Conservation (phyloP, 1,284 basidiomycete species). For the Cryptococcus sp. region DNA sequence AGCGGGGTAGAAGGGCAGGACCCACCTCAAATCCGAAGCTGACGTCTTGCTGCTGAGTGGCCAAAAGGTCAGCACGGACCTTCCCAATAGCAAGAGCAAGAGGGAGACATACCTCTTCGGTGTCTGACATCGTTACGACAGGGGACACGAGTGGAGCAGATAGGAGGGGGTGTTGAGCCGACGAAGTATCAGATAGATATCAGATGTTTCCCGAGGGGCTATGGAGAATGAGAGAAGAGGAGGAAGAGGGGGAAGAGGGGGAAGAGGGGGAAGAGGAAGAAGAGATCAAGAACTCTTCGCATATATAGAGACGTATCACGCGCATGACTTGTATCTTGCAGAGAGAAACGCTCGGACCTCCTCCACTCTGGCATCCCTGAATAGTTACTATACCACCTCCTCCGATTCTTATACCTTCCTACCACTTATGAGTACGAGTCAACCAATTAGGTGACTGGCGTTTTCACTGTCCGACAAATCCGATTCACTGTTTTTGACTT, state of each 20-base stretch:
- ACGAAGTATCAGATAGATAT: neutral
- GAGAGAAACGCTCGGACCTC: slow-evolving; percentile 12
- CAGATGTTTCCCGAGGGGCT: neutral
- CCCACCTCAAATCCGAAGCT: slow-evolving; percentile 15
- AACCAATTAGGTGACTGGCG: neutral
- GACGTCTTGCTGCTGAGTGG: neutral
- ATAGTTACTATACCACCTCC: neutral
- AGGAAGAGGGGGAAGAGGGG: slow-evolving; percentile 4
- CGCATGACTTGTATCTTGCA: neutral
- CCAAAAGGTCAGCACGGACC: neutral
- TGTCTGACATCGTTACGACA: slow-evolving; percentile 14
- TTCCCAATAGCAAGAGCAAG: neutral
- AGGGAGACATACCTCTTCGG: slow-evolving; percentile 16
- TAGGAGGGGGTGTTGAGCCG: neutral
- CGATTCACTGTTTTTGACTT: neutral
- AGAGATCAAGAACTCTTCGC: slow-evolving; percentile 1
- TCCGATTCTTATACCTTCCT: neutral
- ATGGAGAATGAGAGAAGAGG: neutral
- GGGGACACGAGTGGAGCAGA: neutral
- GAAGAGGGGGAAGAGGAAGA: slow-evolving; percentile 3
- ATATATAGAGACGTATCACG: neutral
- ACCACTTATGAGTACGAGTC: neutral
- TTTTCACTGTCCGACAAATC: too few species aligned
- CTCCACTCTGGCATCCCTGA: slow-evolving; percentile 13
- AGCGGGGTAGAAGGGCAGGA: too few species aligned